phyloP scores from a whole-genome alignment of 192 early-diverging fungal species.

The Geranomyces michiganensis region DNA sequence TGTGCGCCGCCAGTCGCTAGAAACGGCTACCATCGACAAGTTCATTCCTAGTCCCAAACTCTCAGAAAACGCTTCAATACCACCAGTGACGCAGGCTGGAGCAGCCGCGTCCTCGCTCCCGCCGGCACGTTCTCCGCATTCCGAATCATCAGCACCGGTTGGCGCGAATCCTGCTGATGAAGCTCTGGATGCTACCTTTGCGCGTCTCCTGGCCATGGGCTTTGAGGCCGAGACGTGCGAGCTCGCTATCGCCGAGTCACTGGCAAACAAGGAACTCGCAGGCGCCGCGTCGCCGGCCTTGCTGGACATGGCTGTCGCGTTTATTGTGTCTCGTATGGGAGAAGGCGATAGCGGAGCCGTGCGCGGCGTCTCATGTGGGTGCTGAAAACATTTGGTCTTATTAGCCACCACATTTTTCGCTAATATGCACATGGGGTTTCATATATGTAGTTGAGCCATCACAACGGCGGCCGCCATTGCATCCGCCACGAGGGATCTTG shows the following conservation, averaged over 20 bases:
- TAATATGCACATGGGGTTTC: too few relatives aligned
- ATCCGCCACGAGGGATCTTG: conserved; percentile 23
- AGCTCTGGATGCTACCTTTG: conserved; percentile 32
- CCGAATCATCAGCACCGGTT: not conserved
- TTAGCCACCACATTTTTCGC: not conserved
- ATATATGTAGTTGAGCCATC: too few relatives aligned
- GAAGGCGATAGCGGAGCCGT: conserved; percentile 13
- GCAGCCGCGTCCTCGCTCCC: not conserved
- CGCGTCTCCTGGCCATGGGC: conserved; percentile 36
- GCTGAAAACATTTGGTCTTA: not conserved
- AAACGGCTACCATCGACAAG: conserved; percentile 17
- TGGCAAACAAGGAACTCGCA: not conserved
- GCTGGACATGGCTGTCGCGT: conserved; percentile 29
- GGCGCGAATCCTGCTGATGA: not conserved
- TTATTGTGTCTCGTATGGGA: conserved; percentile 23
- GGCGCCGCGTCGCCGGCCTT: conserved; percentile 1
- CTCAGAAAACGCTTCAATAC: not conserved
- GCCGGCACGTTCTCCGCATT: not conserved
- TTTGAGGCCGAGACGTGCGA: conserved; percentile 37
- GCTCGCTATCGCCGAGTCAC: conserved; percentile 28
- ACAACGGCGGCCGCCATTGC: not conserved
- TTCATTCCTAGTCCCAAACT: not conserved
- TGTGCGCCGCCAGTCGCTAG: conserved; percentile 5
- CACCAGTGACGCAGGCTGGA: not conserved
- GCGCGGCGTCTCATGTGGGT: conserved; percentile 29